Evolutionary conservation across 2,329 filamentous ascomycete species (phyloP), one percentile per base, ranked within the genome.

Genomic region (Pseudocercospora musae): DNA sequence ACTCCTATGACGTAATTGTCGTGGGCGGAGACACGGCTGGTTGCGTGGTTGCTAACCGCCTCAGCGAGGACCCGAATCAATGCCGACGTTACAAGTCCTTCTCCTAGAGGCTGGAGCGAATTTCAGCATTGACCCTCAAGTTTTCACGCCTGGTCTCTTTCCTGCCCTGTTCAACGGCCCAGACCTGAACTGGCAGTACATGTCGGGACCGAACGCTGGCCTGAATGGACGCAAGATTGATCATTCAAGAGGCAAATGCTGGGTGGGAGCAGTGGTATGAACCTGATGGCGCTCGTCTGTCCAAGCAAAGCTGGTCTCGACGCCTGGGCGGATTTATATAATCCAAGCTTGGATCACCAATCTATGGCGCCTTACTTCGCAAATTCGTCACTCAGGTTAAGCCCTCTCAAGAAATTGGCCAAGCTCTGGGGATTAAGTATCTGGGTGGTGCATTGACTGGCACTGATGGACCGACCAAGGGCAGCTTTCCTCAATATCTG

Each of bases 251-350:
- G 78, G 77, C 3, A 75, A 73, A 55, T 71, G 0, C 62, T 79
- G 0, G 77, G 78, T n/a, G 78, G 78, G 1, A 74, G 70, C 25
- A 76, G 71, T 8, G 73, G 73, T 0, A 74, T 79, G 40, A 80
- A 79, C 59, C 73, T 72, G 2, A 52, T 53, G 15, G 74, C 74
- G 25, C 44, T 70, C 11, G 66, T 70, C 49, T 69, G 69, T 60
- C 68, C 66, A 9, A 64, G 69, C 18, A 69, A 65, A 50, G 62
- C 59, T 1, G 70, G 70, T 29, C 67, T 73, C 20, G 69, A 77
- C 61, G 70, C 67, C 11, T 78, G 75, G 76, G 72, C 61, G 4
- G 63, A 63, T 8, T 53, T 70, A 9, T 68, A 66, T 7, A 68
- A 70, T 40, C 40, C 44, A 0, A 64, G 64, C 3, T 85, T 81